Base-by-base conservation (phyloP, 768 basidiomycete genomes). In the Mycena galericulata region DNA sequence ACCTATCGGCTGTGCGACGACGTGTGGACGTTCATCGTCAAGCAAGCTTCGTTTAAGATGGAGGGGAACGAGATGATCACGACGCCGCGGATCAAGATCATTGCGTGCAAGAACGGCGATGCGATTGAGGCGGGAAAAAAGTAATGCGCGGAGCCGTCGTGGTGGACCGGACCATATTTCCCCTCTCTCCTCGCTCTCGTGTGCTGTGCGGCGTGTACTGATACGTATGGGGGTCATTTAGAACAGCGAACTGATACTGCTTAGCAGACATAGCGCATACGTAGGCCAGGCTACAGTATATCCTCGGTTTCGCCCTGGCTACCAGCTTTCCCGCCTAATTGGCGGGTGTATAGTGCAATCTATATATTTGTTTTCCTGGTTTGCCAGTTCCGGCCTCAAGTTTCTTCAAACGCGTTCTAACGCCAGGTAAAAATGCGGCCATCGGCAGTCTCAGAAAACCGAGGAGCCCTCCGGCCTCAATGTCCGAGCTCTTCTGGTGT, bases 21-120 rank as follows among this genome's bases (percentile, higher is more conserved):
- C 76, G 97, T 99, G 53, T 99, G 98, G 98, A 99, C 97, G 59
- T 99, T 99, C 80, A 94, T 97, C 69, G 93, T 98, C 56, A 94
- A 96, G 79, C 91, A 97, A 73, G 92, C 97, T 32, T 83, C 83
- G 24, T 97, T 99, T 83, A 98, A 98, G 82, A 96, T 99, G 92
- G 98, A 99, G 79, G 88, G 90, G 71, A 93, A 92, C 78, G 91
- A 94, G 75, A 83, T 89, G 77, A 89, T 95, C 64, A 82, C 79
- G 43, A 87, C 92, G 6, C 86, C 88, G 30, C 90, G 93, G 78
- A 95, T 98, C 80, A 98, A 98, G 85, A 98, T 99, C 67, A 96
- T 99, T 71, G 97, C 98, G 7, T 98, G 97, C 85, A 99, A 98
- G 87, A 94, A 94, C 75, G 95, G 93, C 36, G 95, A 96, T 72